Base-by-base conservation (phyloP, 345 rosid species). In the Lepidium sativum region DNA sequence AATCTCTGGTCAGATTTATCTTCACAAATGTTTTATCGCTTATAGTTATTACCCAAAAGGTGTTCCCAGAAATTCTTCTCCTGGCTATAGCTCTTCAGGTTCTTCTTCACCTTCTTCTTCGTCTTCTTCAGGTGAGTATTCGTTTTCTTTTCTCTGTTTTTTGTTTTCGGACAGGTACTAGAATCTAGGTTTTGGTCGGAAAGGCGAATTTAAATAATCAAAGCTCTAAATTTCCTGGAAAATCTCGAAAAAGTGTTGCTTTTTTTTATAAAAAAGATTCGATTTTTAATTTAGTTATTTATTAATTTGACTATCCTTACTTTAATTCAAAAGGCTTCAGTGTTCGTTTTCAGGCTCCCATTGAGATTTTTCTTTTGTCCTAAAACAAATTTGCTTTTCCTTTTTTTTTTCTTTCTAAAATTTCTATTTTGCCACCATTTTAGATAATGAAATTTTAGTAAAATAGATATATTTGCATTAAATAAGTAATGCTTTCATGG, bases 21-120 rank as follows among this genome's bases (percentile, higher is more conserved):
- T 94, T 2, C 87, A 90, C 29, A 94, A 95, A 55, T 94, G 99
- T 80, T 90, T 90, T 33, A 58, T 91, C n/a, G 86, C 87, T 72
- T 94, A 82, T 59, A 79, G 54, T 34, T 89, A 86, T 73, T 88
- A 81, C 57, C 91, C 99, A 11, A 88, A 86, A 80, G 99, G 99
- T 47, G 83, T 83, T 25, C 95, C 92, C 9, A 77, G 72, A 65
- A 74, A 86, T 8, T 75, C 87, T 11, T 65, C 86, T 0, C 66
- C 88, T 2, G 62, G 73, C 14, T 69, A 80, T 55, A 78, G 83
- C 51, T 74, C 77, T 62, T 80, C 84, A 4, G 13, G 7, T 66
- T 65, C 61, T 50, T 51, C 63, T 21, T 58, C n/a, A n/a, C n/a
- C 67, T 12, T 63, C 72, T n/a, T 70, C 75, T 11, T 49, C n/a